phyloP scores from a whole-genome alignment of 192 early-diverging fungal genomes.

The Backusella sp. region DNA sequence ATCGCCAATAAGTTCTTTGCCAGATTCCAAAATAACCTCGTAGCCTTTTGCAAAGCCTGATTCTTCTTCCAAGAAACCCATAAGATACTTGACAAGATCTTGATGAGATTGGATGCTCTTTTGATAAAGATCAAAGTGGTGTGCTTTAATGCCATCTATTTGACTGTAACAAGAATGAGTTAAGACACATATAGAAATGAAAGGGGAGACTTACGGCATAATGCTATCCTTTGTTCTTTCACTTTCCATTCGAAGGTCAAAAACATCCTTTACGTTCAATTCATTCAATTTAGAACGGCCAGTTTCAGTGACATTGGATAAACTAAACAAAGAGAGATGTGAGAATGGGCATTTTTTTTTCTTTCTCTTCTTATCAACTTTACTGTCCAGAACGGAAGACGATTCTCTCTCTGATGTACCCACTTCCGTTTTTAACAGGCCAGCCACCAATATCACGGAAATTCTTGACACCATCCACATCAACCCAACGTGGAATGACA shows the following conservation, averaged over 20 bases:
- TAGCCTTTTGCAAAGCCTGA: slow-evolving; percentile 29
- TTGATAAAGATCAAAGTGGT: slow-evolving; percentile 1
- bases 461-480: slow-evolving; percentile 54
- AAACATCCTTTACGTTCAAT: slow-evolving; percentile 44
- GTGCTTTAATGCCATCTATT: slow-evolving; percentile 36
- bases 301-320: slow-evolving; percentile 40
- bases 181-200: neutral
- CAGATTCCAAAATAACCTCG: slow-evolving; percentile 45
- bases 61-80: slow-evolving; percentile 1
- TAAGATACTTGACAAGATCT: neutral
- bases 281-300: slow-evolving; percentile 41
- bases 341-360: neutral
- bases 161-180: slow-evolving; percentile 20
- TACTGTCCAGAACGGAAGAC: slow-evolving; percentile 54
- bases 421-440: slow-evolving; percentile 42
- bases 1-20: slow-evolving; percentile 30
- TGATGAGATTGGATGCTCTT: neutral
- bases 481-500: slow-evolving; percentile 39
- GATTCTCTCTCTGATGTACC: slow-evolving; percentile 48
- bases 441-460: slow-evolving; percentile 59
- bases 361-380: neutral
- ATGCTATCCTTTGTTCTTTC: slow-evolving; percentile 43
- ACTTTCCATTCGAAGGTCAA: slow-evolving; percentile 52
- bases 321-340: slow-evolving; percentile 21
- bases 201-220: slow-evolving; percentile 24